These are phyloP conservation scores for Sporisorium iseilematis-ciliati DNA, from an alignment of 1,284 basidiomycete species.

Conservation along the genomic window DNA sequence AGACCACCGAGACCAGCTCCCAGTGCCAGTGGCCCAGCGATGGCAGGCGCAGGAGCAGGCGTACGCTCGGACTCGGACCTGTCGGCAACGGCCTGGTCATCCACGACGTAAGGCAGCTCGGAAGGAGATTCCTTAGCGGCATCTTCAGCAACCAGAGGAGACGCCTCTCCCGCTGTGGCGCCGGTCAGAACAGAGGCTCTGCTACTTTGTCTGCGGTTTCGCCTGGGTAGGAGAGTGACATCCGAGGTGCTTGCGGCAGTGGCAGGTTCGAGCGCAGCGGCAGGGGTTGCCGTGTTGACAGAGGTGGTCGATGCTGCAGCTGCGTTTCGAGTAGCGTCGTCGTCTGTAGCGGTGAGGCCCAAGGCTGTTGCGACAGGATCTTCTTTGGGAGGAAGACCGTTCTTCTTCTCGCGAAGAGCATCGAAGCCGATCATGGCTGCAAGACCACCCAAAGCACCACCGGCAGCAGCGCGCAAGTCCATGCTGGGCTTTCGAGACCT, in stretches of 20 bases:
- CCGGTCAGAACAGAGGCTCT: conserved; percentile 23
- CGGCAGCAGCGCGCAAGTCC: conserved; percentile 45
- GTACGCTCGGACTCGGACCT: neutral
- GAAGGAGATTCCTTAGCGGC: conserved; percentile 17
- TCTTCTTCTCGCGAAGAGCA: conserved; percentile 44
- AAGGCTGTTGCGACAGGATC: conserved; percentile 23
- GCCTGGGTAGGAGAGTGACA: conserved; percentile 22
- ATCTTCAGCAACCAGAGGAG: conserved; percentile 1
- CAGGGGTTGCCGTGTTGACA: conserved; percentile 19
- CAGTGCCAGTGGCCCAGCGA: conserved; percentile 19
- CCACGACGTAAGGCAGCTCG: conserved; percentile 44
- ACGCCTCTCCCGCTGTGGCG: conserved; percentile 5
- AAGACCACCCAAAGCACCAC: conserved; percentile 51
- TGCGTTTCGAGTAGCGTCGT: conserved; percentile 8
- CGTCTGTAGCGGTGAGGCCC: conserved; percentile 20
- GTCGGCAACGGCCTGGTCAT: conserved; percentile 19
- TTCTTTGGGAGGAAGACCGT: conserved; percentile 41
- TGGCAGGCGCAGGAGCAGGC: conserved; percentile 20
- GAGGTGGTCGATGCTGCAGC: conserved; percentile 25
- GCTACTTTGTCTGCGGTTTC: conserved; percentile 26
- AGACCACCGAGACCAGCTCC: conserved; percentile 40
- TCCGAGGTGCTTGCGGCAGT: conserved; percentile 12
- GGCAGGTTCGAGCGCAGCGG: conserved; percentile 5
- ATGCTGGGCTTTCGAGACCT: conserved; percentile 44
- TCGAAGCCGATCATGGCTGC: conserved; percentile 54